Evolutionary conservation across 2,329 filamentous ascomycete genomes (phyloP).

Genomic region (Arthrobotrys pseudoclavata): DNA sequence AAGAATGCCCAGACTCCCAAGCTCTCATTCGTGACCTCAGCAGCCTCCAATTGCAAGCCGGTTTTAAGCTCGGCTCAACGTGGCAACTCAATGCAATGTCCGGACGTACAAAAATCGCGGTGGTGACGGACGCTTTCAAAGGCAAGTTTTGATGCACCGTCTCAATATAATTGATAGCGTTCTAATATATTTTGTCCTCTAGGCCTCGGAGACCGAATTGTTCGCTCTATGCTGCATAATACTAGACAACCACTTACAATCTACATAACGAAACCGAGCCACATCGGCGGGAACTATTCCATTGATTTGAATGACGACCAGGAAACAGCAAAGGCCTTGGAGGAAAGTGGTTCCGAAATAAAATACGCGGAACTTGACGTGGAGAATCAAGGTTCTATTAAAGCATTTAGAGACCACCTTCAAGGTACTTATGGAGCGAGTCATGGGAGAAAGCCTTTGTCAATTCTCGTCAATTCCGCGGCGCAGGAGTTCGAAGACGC

Average conservation of each 20-base stretch:
- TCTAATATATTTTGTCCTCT: background rate
- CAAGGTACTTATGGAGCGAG: conserved; percentile 48
- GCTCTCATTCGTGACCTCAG: background rate
- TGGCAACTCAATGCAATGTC: background rate
- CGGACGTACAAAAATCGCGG: conserved; percentile 10
- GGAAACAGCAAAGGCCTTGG: background rate
- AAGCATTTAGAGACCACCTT: conserved; percentile 63
- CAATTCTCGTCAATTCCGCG: conserved; percentile 64
- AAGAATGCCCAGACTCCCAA: too few relatives aligned
- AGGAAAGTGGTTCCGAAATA: conserved; percentile 16
- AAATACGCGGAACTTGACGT: conserved; percentile 62
- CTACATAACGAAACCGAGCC: conserved; percentile 32
- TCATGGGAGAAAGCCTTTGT: conserved; percentile 59
- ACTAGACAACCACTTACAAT: conserved; percentile 36
- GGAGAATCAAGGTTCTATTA: conserved; percentile 62
- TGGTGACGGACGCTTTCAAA: conserved; percentile 54
- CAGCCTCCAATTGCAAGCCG: background rate
- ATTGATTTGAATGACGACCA: background rate
- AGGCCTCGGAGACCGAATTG: conserved; percentile 46
- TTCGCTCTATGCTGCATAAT: conserved; percentile 36
- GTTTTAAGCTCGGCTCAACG: background rate
- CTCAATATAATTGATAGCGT: background rate
- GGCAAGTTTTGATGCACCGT: conserved; percentile 3
- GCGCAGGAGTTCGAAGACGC: conserved; percentile 62
- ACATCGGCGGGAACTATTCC: background rate